A percentile compares a stretch with the other conserved stretches of the same genome.
Evolutionary conservation across 148 eudicot genomes (phyloP).

Genomic region (Spergularia marina): DNA sequence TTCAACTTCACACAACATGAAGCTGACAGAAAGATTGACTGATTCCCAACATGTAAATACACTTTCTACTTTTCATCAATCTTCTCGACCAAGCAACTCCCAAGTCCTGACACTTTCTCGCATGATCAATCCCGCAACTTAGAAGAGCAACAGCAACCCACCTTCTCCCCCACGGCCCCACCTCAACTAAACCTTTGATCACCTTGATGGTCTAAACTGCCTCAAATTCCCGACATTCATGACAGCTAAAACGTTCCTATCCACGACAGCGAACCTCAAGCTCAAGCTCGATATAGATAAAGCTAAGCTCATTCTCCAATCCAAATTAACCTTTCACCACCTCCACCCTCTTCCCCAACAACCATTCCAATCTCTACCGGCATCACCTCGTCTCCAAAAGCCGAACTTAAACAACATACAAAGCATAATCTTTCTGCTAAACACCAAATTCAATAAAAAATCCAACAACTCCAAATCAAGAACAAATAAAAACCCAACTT

Average conservation of each 20-base stretch:
- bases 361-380: not conserved
- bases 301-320: not conserved
- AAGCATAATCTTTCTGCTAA: not conserved
- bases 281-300: not conserved
- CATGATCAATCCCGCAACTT: not conserved
- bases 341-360: not conserved
- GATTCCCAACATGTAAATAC: too few species aligned
- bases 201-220: not conserved
- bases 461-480: not conserved
- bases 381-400: not conserved
- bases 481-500: not conserved
- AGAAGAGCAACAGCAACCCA: not conserved
- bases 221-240: not conserved
- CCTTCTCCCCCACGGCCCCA: not conserved
- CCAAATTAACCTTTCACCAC: not conserved
- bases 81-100: too few species aligned
- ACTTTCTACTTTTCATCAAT: too few species aligned
- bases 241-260: not conserved
- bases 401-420: not conserved
- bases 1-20: too few species aligned
- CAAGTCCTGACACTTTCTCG: too few species aligned
- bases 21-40: too few species aligned
- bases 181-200: slow-evolving; percentile 4
- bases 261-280: not conserved
- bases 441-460: not conserved